A percentile compares a stretch with the other conserved stretches of the same genome.
Evolutionary conservation across 139 green algal genomes (phyloP).

Genomic region (Chlorella sorokiniana): DNA sequence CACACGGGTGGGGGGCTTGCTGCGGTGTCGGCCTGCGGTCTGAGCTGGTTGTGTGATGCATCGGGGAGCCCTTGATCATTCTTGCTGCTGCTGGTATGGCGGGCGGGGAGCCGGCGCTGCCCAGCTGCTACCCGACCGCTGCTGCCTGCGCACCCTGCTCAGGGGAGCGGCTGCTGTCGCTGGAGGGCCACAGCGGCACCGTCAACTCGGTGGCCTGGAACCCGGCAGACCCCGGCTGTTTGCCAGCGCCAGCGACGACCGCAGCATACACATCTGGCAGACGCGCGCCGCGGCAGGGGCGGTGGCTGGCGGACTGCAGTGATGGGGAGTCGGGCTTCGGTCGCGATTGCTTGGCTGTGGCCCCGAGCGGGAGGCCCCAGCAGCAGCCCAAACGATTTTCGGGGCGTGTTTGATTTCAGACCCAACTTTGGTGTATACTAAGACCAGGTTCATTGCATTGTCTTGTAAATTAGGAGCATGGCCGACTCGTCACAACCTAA

Average conservation of each 20-base stretch:
- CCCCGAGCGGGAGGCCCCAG: too few relatives aligned
- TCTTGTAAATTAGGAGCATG: background rate
- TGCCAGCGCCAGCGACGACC: slow-evolving; percentile 44
- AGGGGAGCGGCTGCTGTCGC: slow-evolving; percentile 80
- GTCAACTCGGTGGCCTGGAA: slow-evolving; percentile 93
- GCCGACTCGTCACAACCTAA: too few relatives aligned
- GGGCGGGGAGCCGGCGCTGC: too few relatives aligned
- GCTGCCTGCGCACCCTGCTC: background rate
- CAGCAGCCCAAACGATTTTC: too few relatives aligned
- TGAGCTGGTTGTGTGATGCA: background rate
- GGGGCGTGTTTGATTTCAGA: too few relatives aligned
- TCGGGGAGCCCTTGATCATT: too few relatives aligned
- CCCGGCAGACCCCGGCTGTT: slow-evolving; percentile 75
- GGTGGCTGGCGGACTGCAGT: slow-evolving; percentile 2
- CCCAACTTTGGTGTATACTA: too few relatives aligned
- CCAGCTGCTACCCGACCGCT: background rate
- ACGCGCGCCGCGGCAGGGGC: background rate
- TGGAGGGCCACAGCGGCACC: slow-evolving; percentile 80
- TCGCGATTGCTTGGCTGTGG: too few relatives aligned
- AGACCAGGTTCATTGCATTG: too few relatives aligned
- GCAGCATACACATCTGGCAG: slow-evolving; percentile 43
- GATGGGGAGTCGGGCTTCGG: too few relatives aligned
- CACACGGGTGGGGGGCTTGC: background rate
- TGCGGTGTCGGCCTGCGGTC: background rate
- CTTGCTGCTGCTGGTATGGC: too few relatives aligned